Percentiles rank a stretch among this genome's conserved stretches.
Conservation (phyloP, 2,329 filamentous ascomycete species). For the Aspergillus ustus region DNA sequence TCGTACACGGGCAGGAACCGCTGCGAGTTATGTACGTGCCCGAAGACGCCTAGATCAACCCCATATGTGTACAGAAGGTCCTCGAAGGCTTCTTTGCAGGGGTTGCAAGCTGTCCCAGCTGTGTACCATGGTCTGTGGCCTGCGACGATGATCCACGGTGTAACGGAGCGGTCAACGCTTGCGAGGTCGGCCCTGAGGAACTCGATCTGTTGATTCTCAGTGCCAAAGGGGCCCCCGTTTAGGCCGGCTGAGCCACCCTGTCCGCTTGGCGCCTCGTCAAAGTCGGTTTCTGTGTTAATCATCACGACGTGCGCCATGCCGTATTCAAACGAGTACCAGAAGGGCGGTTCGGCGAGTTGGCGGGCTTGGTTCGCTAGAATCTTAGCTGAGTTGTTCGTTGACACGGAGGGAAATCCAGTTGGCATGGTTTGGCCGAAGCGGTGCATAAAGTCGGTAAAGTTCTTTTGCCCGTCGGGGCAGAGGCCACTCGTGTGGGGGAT, state of each 20-base stretch:
- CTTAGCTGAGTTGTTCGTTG: constrained; percentile 47
- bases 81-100: constrained; percentile 61
- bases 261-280: constrained; percentile 54
- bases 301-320: constrained; percentile 61
- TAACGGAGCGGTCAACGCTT: constrained; percentile 59
- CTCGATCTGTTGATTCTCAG: constrained; percentile 54
- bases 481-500: constrained; percentile 30
- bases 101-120: constrained; percentile 44
- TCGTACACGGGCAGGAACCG: constrained; percentile 49
- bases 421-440: constrained; percentile 61
- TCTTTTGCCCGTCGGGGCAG: constrained; percentile 56
- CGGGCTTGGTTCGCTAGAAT: constrained; percentile 52
- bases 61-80: constrained; percentile 59
- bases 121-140: constrained; percentile 57
- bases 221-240: constrained; percentile 57
- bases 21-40: constrained; percentile 64
- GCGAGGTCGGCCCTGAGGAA: constrained; percentile 62
- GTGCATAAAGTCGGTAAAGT: constrained; percentile 65
- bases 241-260: constrained; percentile 48
- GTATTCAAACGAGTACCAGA: constrained; percentile 66
- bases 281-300: constrained; percentile 64
- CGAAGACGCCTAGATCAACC: constrained; percentile 62
- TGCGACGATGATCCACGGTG: constrained; percentile 58
- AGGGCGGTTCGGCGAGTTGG: constrained; percentile 55
- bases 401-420: constrained; percentile 55